phyloP scores from a whole-genome alignment of 306 rosid genomes.

The Rubus parviflorus region DNA sequence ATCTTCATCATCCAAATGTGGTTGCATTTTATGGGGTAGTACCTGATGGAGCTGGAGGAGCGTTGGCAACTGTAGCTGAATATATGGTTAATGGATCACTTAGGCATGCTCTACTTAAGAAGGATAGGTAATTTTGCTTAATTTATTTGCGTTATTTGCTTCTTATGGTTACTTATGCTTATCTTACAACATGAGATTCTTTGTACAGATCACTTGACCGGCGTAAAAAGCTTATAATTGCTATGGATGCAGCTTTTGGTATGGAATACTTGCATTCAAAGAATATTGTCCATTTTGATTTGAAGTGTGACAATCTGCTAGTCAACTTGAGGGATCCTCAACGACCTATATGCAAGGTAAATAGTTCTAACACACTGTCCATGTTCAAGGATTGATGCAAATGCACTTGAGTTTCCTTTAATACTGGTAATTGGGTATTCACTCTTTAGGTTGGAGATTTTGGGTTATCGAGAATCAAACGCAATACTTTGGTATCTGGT shows the following conservation, averaged over 20 bases:
- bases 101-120: constrained; percentile 30
- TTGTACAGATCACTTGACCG: constrained; percentile 31
- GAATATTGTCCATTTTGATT: constrained; percentile 40
- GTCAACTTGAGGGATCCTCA: constrained; percentile 41
- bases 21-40: constrained; percentile 39
- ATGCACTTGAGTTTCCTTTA: neutral
- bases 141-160: constrained; percentile 12
- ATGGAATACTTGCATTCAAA: constrained; percentile 38
- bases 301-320: constrained; percentile 37
- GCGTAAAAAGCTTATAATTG: constrained; percentile 33
- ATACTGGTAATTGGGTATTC: constrained; percentile 4
- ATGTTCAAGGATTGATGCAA: neutral
- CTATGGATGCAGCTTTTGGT: constrained; percentile 42
- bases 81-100: constrained; percentile 38
- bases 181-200: constrained; percentile 12
- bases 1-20: constrained; percentile 41
- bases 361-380: neutral
- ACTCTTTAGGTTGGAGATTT: constrained; percentile 34
- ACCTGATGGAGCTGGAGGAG: constrained; percentile 36
- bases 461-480: constrained; percentile 37
- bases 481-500: constrained; percentile 39
- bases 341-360: constrained; percentile 42
- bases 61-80: constrained; percentile 34
- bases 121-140: constrained; percentile 28
- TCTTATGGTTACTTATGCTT: constrained; percentile 15